Evolutionary conservation across 179 eudicot genomes (phyloP), one percentile per base, ranked within the genome.

Genomic region (Silene coronaria): DNA sequence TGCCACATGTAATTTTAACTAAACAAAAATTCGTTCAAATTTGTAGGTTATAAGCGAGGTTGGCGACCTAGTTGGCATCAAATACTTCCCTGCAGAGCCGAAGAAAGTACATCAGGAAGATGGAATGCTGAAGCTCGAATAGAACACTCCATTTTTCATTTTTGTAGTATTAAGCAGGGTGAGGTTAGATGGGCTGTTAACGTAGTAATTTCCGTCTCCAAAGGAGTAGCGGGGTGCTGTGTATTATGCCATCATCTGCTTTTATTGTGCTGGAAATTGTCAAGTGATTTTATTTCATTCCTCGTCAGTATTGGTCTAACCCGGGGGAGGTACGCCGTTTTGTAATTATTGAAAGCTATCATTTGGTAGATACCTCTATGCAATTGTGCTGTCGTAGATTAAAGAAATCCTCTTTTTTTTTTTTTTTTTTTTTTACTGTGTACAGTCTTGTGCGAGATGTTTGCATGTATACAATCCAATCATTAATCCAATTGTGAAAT

Each of bases 11-110:
- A 53, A 53, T 53, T 53, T 53, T 53, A 53, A 53, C 48, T 53
- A 53, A 14, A 17, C 1, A 14, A 53, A 4, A 14, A 9, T 77
- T 4, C 1, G 45, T 21, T 58, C 46, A 3, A 16, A 36, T 24
- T 51, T 34, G 13, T 83, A 92, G 98, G 97, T 93, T 30, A 86
- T 93, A 57, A 88, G 93, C 79, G 79, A 72, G 22, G 99, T 95
- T 70, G 99, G 97, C 8, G 97, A 95, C 74, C 80, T 95, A 58
- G 89, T 95, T 76, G 99, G 99, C 67, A 89, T 95, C 30, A 95
- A 95, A 79, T 95, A 95, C 87, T 95, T 95, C 81, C 99, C 99
- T 10, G 97, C 97, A n/a, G 97, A 89, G 76, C 97, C 97, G 23
- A 81, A 86, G 73, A 95, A 92, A 73, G 87, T 77, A 74, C 85